Evolutionary conservation across 2,329 filamentous ascomycete species (phyloP).

Genomic region (Aspergillus texensis): DNA sequence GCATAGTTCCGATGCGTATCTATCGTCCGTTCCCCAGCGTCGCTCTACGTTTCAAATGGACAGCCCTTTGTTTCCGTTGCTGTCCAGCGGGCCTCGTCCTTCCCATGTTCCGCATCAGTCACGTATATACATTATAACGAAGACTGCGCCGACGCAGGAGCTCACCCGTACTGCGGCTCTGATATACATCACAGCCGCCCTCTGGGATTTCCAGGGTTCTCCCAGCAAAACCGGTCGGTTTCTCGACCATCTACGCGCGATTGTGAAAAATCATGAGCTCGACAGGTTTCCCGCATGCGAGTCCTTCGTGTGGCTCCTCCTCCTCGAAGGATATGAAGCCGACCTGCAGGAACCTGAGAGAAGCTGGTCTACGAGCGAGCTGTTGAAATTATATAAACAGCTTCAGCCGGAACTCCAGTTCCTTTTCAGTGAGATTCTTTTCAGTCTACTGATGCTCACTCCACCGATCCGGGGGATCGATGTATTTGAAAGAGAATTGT

Average conservation of each 20-base stretch:
- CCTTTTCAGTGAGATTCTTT: conserved; percentile 43
- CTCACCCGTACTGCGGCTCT: conserved; percentile 40
- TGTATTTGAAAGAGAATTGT: conserved; percentile 37
- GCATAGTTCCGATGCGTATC: conserved; percentile 31
- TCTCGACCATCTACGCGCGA: conserved; percentile 28
- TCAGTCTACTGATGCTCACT: conserved; percentile 39
- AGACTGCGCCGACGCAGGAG: conserved; percentile 35
- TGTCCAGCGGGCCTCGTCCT: conserved; percentile 46
- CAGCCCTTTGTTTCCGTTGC: conserved; percentile 40
- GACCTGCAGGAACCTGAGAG: conserved; percentile 41
- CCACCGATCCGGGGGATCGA: conserved; percentile 35
- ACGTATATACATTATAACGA: conserved; percentile 40
- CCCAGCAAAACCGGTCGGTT: conserved; percentile 36
- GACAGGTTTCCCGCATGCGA: conserved; percentile 41
- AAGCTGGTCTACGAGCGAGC: conserved; percentile 40
- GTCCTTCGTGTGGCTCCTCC: conserved; percentile 43
- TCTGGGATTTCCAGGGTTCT: conserved; percentile 39
- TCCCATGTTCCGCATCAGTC: conserved; percentile 38
- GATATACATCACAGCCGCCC: conserved; percentile 42
- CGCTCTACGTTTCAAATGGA: conserved; percentile 39
- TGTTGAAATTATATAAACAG: conserved; percentile 38
- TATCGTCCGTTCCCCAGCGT: conserved; percentile 32
- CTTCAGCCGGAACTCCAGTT: conserved; percentile 42
- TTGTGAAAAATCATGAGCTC: conserved; percentile 35
- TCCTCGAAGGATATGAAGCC: conserved; percentile 39